These are phyloP conservation scores for Hygrocybe coccinea DNA, from an alignment of 768 basidiomycete species.

Conservation along the genomic window DNA sequence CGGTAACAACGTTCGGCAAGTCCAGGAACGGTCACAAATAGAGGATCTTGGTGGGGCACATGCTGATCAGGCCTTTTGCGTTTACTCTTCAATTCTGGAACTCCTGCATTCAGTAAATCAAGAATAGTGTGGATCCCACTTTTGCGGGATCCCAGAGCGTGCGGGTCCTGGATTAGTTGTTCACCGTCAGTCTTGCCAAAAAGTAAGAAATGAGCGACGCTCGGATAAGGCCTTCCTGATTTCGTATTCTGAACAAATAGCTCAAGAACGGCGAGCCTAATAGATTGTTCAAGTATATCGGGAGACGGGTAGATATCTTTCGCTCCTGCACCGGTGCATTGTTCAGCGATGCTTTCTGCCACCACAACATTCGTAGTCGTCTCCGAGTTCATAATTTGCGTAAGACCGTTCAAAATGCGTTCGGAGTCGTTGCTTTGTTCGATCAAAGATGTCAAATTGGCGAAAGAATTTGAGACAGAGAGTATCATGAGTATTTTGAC, in stretches of 20 bases:
- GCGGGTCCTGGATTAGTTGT: conserved; percentile 71
- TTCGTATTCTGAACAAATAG: conserved; percentile 75
- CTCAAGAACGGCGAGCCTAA: conserved; percentile 72
- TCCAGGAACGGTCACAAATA: conserved; percentile 62
- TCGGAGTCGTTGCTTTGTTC: conserved; percentile 79
- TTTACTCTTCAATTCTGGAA: conserved; percentile 52
- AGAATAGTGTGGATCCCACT: conserved; percentile 81
- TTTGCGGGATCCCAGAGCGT: conserved; percentile 60
- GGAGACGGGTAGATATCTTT: conserved; percentile 45
- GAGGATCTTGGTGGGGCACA: conserved; percentile 39
- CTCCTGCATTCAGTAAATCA: conserved; percentile 66
- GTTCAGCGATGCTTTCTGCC: conserved; percentile 57
- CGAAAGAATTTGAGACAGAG: conserved; percentile 60
- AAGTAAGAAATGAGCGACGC: conserved; percentile 82
- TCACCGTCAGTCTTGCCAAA: conserved; percentile 62
- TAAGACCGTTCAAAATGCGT: conserved; percentile 79
- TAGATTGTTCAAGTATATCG: conserved; percentile 58
- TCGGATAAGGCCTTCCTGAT: conserved; percentile 61
- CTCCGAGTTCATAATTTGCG: conserved; percentile 58
- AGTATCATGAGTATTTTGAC: conserved; percentile 72
- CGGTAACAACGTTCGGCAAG: conserved; percentile 84
- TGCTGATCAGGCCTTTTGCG: conserved; percentile 35
- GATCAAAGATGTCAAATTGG: conserved; percentile 71
- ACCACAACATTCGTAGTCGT: conserved; percentile 55
- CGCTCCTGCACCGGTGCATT: conserved; percentile 70